Conservation (phyloP, 192 early-diverging fungal genomes). For the Coemansia sp. region DNA sequence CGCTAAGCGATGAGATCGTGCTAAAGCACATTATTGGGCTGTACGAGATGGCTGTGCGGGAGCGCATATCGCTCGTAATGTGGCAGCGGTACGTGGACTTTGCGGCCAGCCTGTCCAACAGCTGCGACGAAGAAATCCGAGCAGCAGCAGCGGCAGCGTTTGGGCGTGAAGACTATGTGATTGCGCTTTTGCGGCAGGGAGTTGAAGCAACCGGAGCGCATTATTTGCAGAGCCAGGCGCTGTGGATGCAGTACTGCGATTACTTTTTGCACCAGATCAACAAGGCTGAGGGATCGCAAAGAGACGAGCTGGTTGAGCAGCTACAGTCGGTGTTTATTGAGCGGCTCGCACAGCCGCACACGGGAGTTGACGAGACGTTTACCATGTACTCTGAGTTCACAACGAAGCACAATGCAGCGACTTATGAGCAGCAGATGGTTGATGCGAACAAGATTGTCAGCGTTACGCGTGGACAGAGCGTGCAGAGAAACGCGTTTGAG, state of each 20-base stretch:
- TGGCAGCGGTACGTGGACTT: slow-evolving; percentile 46
- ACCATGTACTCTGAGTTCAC: slow-evolving; percentile 44
- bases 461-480: slow-evolving; percentile 16
- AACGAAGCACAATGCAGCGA: slow-evolving; percentile 17
- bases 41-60: slow-evolving; percentile 15
- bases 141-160: slow-evolving; percentile 25
- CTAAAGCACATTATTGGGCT: slow-evolving; percentile 19
- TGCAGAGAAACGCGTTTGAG: slow-evolving; percentile 23
- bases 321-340: slow-evolving; percentile 26
- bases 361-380: slow-evolving; percentile 40
- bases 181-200: slow-evolving; percentile 19
- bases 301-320: slow-evolving; percentile 12
- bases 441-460: slow-evolving; percentile 30
- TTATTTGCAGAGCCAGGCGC: slow-evolving; percentile 21
- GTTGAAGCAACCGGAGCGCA: slow-evolving; percentile 23
- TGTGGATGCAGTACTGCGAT: slow-evolving; percentile 36
- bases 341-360: slow-evolving; percentile 31
- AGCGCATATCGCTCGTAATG: slow-evolving; percentile 19
- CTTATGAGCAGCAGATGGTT: slow-evolving; percentile 44
- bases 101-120: slow-evolving; percentile 9
- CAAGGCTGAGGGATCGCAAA: background rate
- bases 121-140: background rate
- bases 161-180: slow-evolving; percentile 13
- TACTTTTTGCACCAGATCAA: slow-evolving; percentile 15
- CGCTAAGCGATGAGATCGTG: slow-evolving; percentile 3